phyloP scores from a whole-genome alignment of 768 basidiomycete genomes.

The Tremella fuciformis region DNA sequence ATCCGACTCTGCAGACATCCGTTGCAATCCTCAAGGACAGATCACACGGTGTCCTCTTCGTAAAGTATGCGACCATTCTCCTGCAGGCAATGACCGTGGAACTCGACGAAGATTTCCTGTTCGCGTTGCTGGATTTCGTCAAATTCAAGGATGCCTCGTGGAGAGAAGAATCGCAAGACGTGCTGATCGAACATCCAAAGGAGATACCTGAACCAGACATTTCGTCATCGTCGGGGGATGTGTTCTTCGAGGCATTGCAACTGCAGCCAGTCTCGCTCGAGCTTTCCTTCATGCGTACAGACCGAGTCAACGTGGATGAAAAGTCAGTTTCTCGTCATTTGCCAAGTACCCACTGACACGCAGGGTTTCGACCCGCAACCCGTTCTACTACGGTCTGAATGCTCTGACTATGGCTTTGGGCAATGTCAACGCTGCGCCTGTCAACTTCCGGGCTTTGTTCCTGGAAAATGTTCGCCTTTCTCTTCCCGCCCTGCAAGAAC shows the following conservation, averaged over 20 bases:
- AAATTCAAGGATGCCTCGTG: slow-evolving; percentile 89
- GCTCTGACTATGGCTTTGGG: slow-evolving; percentile 95
- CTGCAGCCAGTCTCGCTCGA: slow-evolving; percentile 89
- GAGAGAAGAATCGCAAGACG: slow-evolving; percentile 70
- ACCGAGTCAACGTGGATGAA: slow-evolving; percentile 85
- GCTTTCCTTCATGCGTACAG: slow-evolving; percentile 95
- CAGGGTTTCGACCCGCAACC: slow-evolving; percentile 63
- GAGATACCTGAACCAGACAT: slow-evolving; percentile 57
- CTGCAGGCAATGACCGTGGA: slow-evolving; percentile 92
- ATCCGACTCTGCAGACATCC: slow-evolving; percentile 85
- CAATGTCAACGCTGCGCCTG: slow-evolving; percentile 91
- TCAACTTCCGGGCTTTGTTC: slow-evolving; percentile 87
- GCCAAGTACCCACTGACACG: background rate
- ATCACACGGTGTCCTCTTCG: slow-evolving; percentile 95
- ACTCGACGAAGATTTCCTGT: slow-evolving; percentile 94
- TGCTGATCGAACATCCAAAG: slow-evolving; percentile 68
- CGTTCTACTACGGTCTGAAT: slow-evolving; percentile 86
- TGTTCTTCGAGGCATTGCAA: slow-evolving; percentile 94
- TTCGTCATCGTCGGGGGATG: slow-evolving; percentile 60
- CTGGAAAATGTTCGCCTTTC: slow-evolving; percentile 92
- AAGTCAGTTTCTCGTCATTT: slow-evolving; percentile 60
- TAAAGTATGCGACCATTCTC: slow-evolving; percentile 93
- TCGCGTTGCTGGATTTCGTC: slow-evolving; percentile 83
- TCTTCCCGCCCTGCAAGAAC: slow-evolving; percentile 73
- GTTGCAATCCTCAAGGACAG: slow-evolving; percentile 88